Evolutionary conservation across 1,139 yeast species (phyloP), one percentile per base, ranked within the genome.

Genomic region (Candida sp.): DNA sequence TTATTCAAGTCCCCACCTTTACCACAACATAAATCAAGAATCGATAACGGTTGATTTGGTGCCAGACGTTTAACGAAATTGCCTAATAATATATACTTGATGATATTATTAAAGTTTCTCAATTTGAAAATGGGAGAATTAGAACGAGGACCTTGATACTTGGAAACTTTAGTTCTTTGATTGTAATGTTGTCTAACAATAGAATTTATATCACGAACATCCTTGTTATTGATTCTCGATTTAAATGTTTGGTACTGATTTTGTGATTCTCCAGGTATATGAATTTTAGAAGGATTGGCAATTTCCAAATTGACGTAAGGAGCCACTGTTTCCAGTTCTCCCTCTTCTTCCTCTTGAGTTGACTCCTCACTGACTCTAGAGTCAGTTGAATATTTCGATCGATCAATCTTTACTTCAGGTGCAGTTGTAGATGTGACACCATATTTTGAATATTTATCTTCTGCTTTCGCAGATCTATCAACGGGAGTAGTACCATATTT

Each of bases 1-100:
- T 93, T 93, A 56, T 87, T 81, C 56, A 95, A 68, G 66, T 93
- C 99, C 19, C 99, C 99, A 38, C 99, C 99, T 63, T 93, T 95
- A 12, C 99, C 99, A 64, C 99, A 93, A 21, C 97, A 97, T 44
- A 93, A 65, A 58, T 93, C 99, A 34, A 93, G 68, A 1, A 87
- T 53, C 9, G 68, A 61, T 21, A 64, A 61, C 1, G 72, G 68
- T 1, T 52, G 55, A 5, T 53, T 88, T 12, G 75, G 72, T 4
- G 70, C 70, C 6, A 70, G 69, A 22, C 59, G 58, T 36, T 65
- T 67, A 42, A 84, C 81, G 61, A 73, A 82, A 52, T 84, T 84
- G 43, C 86, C 84, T 43, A 93, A 80, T n/a, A 93, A 67, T 54
- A 90, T 87, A 56, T 88, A 87, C 62, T 93, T 93, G 57, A 93